Conservation (phyloP, 2,329 filamentous ascomycete species). For the Apiospora arundinis region DNA sequence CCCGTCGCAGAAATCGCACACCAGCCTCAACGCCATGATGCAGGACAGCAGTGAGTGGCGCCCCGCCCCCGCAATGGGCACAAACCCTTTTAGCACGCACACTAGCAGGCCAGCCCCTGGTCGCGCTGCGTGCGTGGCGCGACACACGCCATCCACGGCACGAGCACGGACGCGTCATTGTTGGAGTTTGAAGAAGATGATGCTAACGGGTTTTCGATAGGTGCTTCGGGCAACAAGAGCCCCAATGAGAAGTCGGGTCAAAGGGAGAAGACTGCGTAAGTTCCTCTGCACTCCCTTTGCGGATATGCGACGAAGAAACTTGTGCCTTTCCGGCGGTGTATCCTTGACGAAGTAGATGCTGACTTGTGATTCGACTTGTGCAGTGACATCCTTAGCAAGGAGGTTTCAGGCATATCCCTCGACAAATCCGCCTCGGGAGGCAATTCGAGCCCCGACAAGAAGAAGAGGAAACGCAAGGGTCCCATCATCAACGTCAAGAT, state of each 20-base stretch:
- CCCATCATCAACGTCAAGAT: constrained; percentile 96
- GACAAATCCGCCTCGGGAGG: constrained; percentile 64
- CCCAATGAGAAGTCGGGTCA: constrained; percentile 75
- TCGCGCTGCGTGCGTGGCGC: neutral
- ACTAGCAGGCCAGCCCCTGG: constrained; percentile 2
- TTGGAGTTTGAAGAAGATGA: neutral
- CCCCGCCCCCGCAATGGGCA: constrained; percentile 14
- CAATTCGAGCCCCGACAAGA: constrained; percentile 64
- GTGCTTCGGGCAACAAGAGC: constrained; percentile 44
- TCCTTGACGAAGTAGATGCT: neutral
- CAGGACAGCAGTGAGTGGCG: constrained; percentile 71
- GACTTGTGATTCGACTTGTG: neutral
- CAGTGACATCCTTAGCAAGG: constrained; percentile 87
- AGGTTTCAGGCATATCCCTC: constrained; percentile 93
- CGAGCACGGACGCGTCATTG: neutral
- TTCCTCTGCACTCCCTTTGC: constrained; percentile 27
- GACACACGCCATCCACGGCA: neutral
- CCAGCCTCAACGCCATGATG: constrained; percentile 84
- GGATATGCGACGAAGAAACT: no score
- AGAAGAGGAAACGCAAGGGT: constrained; percentile 63
- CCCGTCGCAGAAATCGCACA: constrained; percentile 66
- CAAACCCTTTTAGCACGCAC: constrained; percentile 12
- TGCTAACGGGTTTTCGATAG: neutral
- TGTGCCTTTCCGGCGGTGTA: constrained; percentile 21
- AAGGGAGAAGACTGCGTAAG: constrained; percentile 93